Percentiles rank a stretch among this genome's conserved stretches.
Evolutionary conservation across 140 eudicot species (phyloP).

Genomic region (Cichorium intybus): DNA sequence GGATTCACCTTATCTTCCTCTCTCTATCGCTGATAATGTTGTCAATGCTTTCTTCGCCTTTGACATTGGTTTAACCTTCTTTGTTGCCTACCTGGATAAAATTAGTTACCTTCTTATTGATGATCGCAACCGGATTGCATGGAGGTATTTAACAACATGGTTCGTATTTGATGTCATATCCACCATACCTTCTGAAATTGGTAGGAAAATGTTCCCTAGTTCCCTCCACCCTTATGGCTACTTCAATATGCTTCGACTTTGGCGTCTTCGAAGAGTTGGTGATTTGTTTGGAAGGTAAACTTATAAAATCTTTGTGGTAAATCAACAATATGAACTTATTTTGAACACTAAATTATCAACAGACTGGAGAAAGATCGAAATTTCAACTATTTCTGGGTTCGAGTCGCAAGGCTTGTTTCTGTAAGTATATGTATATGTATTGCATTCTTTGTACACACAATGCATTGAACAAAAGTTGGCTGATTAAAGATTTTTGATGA

Average conservation of each 20-base stretch:
- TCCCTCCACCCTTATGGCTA: slow-evolving; percentile 51
- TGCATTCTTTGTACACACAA: neutral
- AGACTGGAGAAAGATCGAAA: slow-evolving; percentile 70
- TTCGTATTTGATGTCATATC: slow-evolving; percentile 52
- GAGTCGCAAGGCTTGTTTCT: slow-evolving; percentile 48
- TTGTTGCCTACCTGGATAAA: slow-evolving; percentile 70
- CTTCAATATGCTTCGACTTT: slow-evolving; percentile 70
- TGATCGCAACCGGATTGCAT: slow-evolving; percentile 52
- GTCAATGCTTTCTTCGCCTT: slow-evolving; percentile 60
- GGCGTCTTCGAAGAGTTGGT: slow-evolving; percentile 74
- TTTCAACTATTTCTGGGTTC: slow-evolving; percentile 59
- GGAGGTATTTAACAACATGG: slow-evolving; percentile 55
- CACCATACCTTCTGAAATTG: slow-evolving; percentile 61
- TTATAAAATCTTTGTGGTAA: neutral
- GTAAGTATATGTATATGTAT: slow-evolving; percentile 41
- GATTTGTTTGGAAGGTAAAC: slow-evolving; percentile 49
- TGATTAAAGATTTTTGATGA: slow-evolving; percentile 5
- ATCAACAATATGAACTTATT: neutral
- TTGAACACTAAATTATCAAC: slow-evolving; percentile 14
- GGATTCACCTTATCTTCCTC: slow-evolving; percentile 20
- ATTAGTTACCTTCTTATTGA: slow-evolving; percentile 54
- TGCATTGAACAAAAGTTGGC: slow-evolving; percentile 1
- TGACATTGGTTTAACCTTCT: slow-evolving; percentile 64
- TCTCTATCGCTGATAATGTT: slow-evolving; percentile 48
- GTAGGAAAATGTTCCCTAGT: slow-evolving; percentile 37